These are phyloP conservation scores for Calonectria fujianensis DNA, from an alignment of 2,329 filamentous ascomycete species.

Conservation along the genomic window DNA sequence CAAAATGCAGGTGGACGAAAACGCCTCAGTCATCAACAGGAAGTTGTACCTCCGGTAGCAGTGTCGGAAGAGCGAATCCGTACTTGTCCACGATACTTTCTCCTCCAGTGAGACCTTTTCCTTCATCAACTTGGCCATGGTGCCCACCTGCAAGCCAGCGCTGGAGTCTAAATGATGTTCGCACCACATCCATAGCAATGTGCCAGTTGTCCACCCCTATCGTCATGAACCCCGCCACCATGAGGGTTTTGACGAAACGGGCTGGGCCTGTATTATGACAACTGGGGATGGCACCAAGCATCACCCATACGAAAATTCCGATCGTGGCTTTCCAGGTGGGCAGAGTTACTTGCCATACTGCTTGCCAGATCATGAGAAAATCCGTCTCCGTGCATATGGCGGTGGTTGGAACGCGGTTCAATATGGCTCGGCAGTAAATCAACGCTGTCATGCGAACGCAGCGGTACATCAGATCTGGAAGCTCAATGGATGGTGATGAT, in stretches of 20 bases:
- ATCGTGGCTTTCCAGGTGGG: conserved; percentile 67
- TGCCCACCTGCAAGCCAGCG: conserved; percentile 62
- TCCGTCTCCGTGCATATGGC: conserved; percentile 62
- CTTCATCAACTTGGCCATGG: conserved; percentile 18
- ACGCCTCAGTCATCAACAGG: conserved; percentile 40
- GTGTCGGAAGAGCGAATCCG: conserved; percentile 49
- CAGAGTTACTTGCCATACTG: conserved; percentile 68
- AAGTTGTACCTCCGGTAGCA: conserved; percentile 47
- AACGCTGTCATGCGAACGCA: conserved; percentile 67
- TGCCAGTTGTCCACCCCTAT: conserved; percentile 71
- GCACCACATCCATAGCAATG: conserved; percentile 62
- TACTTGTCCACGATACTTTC: conserved; percentile 54
- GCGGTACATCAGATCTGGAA: conserved; percentile 67
- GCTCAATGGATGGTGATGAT: conserved; percentile 46
- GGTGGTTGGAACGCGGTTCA: conserved; percentile 64
- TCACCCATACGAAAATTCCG: conserved; percentile 70
- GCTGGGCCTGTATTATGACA: conserved; percentile 63
- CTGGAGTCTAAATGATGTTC: conserved; percentile 63
- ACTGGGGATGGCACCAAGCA: conserved; percentile 64
- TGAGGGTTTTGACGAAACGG: conserved; percentile 67
- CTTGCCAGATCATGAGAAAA: conserved; percentile 67
- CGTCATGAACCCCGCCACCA: conserved; percentile 66
- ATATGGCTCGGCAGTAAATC: conserved; percentile 69
- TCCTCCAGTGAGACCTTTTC: conserved; percentile 52
- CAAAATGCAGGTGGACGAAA: not conserved